A percentile compares a stretch with the other conserved stretches of the same genome.
Conservation (phyloP, 1,284 basidiomycete species). For the Ustilago vetiveriae region DNA sequence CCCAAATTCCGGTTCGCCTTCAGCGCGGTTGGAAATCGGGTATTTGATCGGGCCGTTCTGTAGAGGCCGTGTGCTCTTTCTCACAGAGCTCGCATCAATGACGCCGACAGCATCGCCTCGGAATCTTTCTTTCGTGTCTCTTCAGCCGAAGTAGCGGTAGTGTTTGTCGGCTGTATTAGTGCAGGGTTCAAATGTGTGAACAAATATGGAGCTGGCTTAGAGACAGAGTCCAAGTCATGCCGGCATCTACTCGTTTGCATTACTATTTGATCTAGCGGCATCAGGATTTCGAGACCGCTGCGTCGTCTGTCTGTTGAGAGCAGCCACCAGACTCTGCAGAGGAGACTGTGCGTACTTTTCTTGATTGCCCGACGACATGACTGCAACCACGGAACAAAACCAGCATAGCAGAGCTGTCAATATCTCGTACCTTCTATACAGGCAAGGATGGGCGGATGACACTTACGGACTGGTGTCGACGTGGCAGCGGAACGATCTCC, state of each 20-base stretch:
- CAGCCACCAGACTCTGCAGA: slow-evolving; percentile 35
- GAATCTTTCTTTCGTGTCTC: no score
- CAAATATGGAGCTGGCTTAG: no score
- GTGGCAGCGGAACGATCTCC: slow-evolving; percentile 1
- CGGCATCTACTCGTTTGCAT: neutral
- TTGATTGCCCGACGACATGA: slow-evolving; percentile 36
- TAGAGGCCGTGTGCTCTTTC: no score
- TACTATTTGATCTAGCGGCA: neutral
- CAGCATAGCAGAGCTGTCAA: neutral
- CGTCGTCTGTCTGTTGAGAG: slow-evolving; percentile 39
- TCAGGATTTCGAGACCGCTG: slow-evolving; percentile 29
- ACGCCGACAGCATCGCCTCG: no score
- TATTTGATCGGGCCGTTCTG: neutral
- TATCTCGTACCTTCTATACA: no score
- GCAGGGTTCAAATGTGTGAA: no score
- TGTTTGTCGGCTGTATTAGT: no score
- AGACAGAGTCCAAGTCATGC: neutral
- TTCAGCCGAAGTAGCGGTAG: no score
- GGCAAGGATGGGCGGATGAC: no score
- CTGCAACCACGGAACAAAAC: slow-evolving; percentile 2
- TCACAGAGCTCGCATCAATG: no score
- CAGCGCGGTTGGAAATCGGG: no score
- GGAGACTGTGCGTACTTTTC: slow-evolving; percentile 41
- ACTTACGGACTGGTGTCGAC: slow-evolving; percentile 26
- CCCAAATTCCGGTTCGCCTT: neutral